phyloP scores from a whole-genome alignment of 1,139 yeast genomes.

The Pneumocystis jirovecii region DNA sequence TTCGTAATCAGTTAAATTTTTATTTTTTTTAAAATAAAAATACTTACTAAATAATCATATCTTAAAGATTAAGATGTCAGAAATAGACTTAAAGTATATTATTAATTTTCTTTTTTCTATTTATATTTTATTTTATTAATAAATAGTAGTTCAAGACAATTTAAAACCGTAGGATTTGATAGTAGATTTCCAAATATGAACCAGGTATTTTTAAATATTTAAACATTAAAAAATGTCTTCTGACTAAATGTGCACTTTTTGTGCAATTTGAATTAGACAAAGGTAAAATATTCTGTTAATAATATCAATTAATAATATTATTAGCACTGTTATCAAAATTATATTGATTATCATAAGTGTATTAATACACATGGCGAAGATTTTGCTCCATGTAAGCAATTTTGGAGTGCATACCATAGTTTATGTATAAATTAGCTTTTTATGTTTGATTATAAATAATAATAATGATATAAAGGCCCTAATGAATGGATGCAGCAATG shows the following conservation, averaged over 20 bases:
- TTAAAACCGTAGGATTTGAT: slow-evolving; percentile 9
- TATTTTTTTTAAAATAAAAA: neutral
- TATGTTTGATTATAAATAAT: neutral
- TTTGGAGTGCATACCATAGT: slow-evolving; percentile 20
- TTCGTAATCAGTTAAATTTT: neutral
- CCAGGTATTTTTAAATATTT: slow-evolving; percentile 5
- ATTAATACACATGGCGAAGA: slow-evolving; percentile 94
- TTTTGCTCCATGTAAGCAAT: slow-evolving; percentile 91
- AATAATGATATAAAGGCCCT: neutral
- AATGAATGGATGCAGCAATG: neutral
- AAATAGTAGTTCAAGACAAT: neutral
- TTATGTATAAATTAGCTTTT: neutral
- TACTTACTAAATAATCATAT: neutral
- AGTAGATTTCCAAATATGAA: slow-evolving; percentile 10
- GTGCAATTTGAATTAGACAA: neutral
- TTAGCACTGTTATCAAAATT: slow-evolving; percentile 40
- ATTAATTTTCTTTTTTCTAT: neutral
- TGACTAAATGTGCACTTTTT: neutral
- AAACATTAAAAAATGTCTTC: neutral
- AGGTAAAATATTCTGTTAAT: neutral
- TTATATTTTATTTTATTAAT: neutral
- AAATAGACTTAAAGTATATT: neutral
- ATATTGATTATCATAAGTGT: slow-evolving; percentile 96
- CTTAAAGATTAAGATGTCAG: neutral
- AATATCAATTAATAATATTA: neutral